Percentiles rank a stretch among this genome's conserved stretches.
Conservation (phyloP, 73 alveolate species). For the Paramecium sonneborni region DNA sequence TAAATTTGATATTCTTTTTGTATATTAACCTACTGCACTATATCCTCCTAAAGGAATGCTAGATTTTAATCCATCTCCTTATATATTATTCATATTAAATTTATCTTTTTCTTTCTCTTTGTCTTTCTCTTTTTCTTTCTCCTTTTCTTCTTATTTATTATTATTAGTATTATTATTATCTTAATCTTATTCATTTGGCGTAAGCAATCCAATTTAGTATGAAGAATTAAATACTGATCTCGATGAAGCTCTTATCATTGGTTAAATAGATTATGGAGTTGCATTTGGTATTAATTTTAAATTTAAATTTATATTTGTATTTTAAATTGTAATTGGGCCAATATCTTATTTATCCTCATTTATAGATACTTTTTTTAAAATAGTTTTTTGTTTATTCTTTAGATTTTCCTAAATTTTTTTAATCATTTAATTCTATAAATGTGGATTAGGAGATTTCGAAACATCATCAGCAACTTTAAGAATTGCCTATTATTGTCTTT, state of each 20-base stretch:
- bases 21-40: background rate
- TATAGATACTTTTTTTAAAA: background rate
- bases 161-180: background rate
- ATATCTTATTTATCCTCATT: background rate
- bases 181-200: background rate
- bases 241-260: slow-evolving; percentile 14
- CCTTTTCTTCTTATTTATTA: background rate
- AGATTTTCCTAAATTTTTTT: background rate
- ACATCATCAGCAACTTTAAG: slow-evolving; percentile 68
- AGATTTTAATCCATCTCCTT: slow-evolving; percentile 3
- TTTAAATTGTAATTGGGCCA: background rate
- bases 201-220: background rate
- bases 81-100: background rate
- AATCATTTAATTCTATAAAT: background rate
- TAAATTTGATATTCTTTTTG: background rate
- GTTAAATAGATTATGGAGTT: background rate
- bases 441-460: slow-evolving; percentile 39
- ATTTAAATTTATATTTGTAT: background rate
- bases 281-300: background rate
- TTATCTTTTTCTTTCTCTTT: background rate
- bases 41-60: background rate
- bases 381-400: background rate
- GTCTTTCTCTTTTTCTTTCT: background rate
- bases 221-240: slow-evolving; percentile 17
- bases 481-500: slow-evolving; percentile 54